These are phyloP conservation scores for Pisolithus sp. DNA, from an alignment of 768 basidiomycete genomes.

Conservation along the genomic window DNA sequence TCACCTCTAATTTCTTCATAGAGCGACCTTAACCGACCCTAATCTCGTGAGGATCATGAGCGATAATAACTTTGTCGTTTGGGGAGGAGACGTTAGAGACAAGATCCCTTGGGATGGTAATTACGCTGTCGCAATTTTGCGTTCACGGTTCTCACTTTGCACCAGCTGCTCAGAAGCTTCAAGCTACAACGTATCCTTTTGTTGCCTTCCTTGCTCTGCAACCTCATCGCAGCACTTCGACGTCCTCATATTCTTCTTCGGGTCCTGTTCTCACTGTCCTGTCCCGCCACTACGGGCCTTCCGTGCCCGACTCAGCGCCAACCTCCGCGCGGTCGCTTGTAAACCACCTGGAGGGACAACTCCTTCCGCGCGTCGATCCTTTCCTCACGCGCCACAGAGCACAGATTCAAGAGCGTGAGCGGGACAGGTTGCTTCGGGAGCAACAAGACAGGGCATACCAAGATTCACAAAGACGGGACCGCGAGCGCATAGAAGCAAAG, in stretches of 20 bases:
- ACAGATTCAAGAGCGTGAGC: constrained; percentile 42
- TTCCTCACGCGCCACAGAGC: constrained; percentile 61
- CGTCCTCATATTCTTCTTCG: constrained; percentile 31
- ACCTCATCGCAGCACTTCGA: constrained; percentile 44
- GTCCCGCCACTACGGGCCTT: constrained; percentile 74
- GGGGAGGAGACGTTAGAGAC: constrained; percentile 89
- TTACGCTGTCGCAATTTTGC: background rate
- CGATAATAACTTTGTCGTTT: constrained; percentile 74
- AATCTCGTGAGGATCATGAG: constrained; percentile 60
- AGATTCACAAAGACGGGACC: constrained; percentile 58
- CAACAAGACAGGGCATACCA: constrained; percentile 80
- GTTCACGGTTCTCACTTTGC: background rate
- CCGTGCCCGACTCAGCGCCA: constrained; percentile 40
- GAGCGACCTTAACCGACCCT: constrained; percentile 70
- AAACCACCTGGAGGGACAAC: constrained; percentile 58
- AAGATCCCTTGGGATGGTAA: constrained; percentile 74
- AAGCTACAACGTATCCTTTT: constrained; percentile 89
- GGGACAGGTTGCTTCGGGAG: constrained; percentile 59
- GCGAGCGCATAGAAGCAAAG: constrained; percentile 55
- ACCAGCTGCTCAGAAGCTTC: constrained; percentile 61
- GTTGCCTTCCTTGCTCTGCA: constrained; percentile 89
- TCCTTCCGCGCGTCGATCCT: constrained; percentile 76
- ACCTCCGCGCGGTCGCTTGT: constrained; percentile 62
- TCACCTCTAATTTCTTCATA: constrained; percentile 18
- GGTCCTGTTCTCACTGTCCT: constrained; percentile 68